phyloP scores from a whole-genome alignment of 176 grass and related monocot species.

The Triticum monococcum region DNA sequence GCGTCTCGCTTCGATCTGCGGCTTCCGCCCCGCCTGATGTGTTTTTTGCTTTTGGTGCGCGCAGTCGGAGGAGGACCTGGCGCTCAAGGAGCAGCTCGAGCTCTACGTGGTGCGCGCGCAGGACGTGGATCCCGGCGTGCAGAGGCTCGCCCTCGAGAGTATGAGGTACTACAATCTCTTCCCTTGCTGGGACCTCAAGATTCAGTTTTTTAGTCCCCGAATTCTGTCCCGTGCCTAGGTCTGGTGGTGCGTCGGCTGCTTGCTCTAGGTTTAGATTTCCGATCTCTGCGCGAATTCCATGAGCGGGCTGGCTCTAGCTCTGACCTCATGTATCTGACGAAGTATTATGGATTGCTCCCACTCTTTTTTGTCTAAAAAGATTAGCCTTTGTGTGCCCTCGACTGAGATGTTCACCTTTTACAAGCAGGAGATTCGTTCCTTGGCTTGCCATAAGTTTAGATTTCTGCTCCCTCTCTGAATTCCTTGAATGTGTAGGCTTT shows the following conservation, averaged over 20 bases:
- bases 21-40: background rate
- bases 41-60: background rate
- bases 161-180: slow-evolving; percentile 57
- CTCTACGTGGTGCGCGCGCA: slow-evolving; percentile 83
- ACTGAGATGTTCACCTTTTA: background rate
- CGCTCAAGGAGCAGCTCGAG: slow-evolving; percentile 90
- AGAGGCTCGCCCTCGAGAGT: slow-evolving; percentile 92
- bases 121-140: slow-evolving; percentile 74
- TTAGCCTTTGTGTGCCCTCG: background rate
- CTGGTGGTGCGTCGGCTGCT: background rate
- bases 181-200: background rate
- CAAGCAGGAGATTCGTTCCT: slow-evolving; percentile 75
- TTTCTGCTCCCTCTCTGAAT: background rate
- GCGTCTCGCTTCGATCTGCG: slow-evolving; percentile 9
- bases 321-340: background rate
- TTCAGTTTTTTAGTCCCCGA: background rate
- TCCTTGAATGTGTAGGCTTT: background rate
- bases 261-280: background rate
- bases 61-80: slow-evolving; percentile 96
- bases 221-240: background rate
- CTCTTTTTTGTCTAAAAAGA: background rate
- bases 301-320: background rate
- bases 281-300: background rate
- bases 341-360: background rate
- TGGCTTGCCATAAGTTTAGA: background rate